These are phyloP conservation scores for Colletotrichum shisoi DNA, from an alignment of 2,329 filamentous ascomycete species.

Conservation along the genomic window DNA sequence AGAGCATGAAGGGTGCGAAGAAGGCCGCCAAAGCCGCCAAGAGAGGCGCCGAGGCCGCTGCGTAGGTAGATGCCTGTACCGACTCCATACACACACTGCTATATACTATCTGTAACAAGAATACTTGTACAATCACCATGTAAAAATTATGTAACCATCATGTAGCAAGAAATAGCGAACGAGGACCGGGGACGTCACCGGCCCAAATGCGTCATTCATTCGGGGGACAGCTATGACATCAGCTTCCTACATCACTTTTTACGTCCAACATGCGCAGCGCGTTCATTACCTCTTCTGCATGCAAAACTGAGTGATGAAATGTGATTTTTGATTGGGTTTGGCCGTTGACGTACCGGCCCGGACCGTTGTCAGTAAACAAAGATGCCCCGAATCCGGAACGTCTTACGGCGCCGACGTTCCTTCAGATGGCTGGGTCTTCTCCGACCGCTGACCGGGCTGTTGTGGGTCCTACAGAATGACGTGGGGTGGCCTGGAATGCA, in stretches of 20 bases:
- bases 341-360: constrained; percentile 14
- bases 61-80: constrained; percentile 7
- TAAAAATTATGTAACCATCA: background rate
- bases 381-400: constrained; percentile 23
- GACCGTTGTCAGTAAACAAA: constrained; percentile 9
- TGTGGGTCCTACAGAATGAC: constrained; percentile 27
- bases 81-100: background rate
- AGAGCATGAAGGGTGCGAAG: constrained; percentile 72
- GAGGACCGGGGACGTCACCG: background rate
- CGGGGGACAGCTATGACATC: constrained; percentile 7
- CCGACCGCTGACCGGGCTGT: background rate
- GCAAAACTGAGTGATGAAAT: constrained; percentile 2
- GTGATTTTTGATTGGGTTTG: background rate
- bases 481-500: constrained; percentile 28
- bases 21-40: constrained; percentile 58
- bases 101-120: constrained; percentile 6
- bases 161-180: background rate
- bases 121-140: constrained; percentile 1
- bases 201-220: background rate
- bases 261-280: background rate
- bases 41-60: constrained; percentile 25
- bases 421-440: constrained; percentile 12
- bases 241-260: background rate
- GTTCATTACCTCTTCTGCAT: background rate
- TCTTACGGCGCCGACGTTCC: constrained; percentile 19